phyloP scores from a whole-genome alignment of 306 rosid species.

The Acacia melanoxylon region DNA sequence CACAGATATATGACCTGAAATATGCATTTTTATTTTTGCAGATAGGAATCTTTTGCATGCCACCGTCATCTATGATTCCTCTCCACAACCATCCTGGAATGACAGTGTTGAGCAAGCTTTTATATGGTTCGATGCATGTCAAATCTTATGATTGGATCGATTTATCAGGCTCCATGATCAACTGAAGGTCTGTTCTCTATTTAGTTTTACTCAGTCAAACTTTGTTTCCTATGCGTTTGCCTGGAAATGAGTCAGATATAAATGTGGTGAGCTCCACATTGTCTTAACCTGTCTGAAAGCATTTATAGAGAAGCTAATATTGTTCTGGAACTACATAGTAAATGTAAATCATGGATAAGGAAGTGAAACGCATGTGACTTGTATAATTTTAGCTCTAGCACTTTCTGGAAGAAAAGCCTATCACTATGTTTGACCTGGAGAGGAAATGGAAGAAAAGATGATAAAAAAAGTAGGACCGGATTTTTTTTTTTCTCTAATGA shows the following conservation, averaged over 20 bases:
- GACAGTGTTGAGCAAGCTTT: constrained; percentile 30
- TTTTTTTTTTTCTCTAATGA: background rate
- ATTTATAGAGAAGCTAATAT: background rate
- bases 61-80: constrained; percentile 83
- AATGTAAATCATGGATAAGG: background rate
- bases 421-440: background rate
- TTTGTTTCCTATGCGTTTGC: constrained; percentile 4
- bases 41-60: constrained; percentile 99
- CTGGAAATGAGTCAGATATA: background rate
- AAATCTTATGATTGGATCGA: constrained; percentile 72
- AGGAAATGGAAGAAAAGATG: background rate
- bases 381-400: constrained; percentile 4
- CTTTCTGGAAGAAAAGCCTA: background rate
- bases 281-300: constrained; percentile 4
- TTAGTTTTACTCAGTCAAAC: constrained; percentile 3
- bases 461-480: background rate
- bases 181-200: constrained; percentile 58
- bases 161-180: constrained; percentile 50
- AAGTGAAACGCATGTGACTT: background rate
- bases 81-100: constrained; percentile 84
- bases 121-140: constrained; percentile 31
- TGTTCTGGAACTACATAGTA: background rate
- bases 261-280: constrained; percentile 7
- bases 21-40: constrained; percentile 33
- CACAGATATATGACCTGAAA: background rate